Evolutionary conservation across 1,139 yeast genomes (phyloP), one percentile per base, ranked within the genome.

Genomic region (Trichomonascaceae sp.): DNA sequence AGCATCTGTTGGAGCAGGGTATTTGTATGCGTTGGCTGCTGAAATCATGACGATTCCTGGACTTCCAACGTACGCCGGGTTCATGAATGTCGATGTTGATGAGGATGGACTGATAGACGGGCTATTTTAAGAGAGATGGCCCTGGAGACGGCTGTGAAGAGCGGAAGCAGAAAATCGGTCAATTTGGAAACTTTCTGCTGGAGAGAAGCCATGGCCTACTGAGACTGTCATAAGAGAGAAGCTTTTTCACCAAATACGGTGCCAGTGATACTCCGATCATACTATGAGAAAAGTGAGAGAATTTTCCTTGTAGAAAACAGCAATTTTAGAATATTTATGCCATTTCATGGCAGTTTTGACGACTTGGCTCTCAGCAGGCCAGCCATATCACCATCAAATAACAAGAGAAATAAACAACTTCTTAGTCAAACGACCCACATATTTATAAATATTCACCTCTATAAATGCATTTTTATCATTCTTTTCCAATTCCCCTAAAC

Each of bases 1-100:
- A 68, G 96, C 95, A 17, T 87, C 96, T 43, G 88, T 88, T 58
- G 99, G 99, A 71, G 98, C 97, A 49, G 98, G 98, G 10, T 93
- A 93, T 74, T 79, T 93, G 68, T 91, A 91, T 68, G 98, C 98
- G 2, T 80, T 93, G 67, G 98, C 98, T 7, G 98, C 96, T 50
- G 96, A 91, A 73, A 91, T 93, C 69, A 95, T 87, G 82, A 93
- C 98, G 52, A 91, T 93, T 64, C 99, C 99, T 19, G 99, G 99
- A 57, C 79, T 93, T 70, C 96, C 98, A 57, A 93, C 98, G 24
- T 95, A 88, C 67, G 87, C 96, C 72, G 98, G 98, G 44, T 93
- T 88, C 76, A 88, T 90, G 96, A 88, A 93, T 69, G 96, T 93
- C 56, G 98, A 93, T 72, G 96, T 93, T 57, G 84, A 85, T 67